These are phyloP conservation scores for Penicillium sp. DNA, from an alignment of 2,329 filamentous ascomycete species.

Conservation along the genomic window DNA sequence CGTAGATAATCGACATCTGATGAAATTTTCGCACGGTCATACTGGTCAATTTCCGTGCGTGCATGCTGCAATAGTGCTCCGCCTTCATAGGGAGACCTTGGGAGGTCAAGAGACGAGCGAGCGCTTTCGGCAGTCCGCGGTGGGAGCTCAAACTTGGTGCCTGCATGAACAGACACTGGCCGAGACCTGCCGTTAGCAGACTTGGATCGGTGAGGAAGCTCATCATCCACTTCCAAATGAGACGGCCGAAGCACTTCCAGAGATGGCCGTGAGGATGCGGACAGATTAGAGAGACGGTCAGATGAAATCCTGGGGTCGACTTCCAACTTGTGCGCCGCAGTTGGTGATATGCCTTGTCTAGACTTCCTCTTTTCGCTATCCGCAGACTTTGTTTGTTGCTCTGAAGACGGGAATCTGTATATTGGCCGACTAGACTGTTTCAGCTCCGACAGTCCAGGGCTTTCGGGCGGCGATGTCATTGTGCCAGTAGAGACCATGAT, in stretches of 20 bases:
- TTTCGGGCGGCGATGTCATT: slow-evolving; percentile 68
- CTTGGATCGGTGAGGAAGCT: slow-evolving; percentile 62
- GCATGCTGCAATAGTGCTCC: slow-evolving; percentile 40
- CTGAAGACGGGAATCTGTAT: slow-evolving; percentile 58
- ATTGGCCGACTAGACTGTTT: slow-evolving; percentile 49
- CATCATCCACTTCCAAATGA: slow-evolving; percentile 61
- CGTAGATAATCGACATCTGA: slow-evolving; percentile 85
- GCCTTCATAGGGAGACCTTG: slow-evolving; percentile 41
- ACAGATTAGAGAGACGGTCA: slow-evolving; percentile 58
- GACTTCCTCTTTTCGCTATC: slow-evolving; percentile 31
- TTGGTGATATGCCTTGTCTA: slow-evolving; percentile 38
- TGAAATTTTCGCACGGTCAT: slow-evolving; percentile 63
- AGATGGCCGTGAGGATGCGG: slow-evolving; percentile 67
- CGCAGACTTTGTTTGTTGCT: slow-evolving; percentile 49
- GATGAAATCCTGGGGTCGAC: slow-evolving; percentile 57
- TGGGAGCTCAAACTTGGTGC: slow-evolving; percentile 76
- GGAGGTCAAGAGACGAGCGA: slow-evolving; percentile 44
- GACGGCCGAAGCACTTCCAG: slow-evolving; percentile 72
- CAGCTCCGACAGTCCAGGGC: slow-evolving; percentile 40
- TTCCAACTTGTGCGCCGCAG: slow-evolving; percentile 45
- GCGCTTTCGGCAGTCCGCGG: slow-evolving; percentile 75
- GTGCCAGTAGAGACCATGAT: slow-evolving; percentile 74
- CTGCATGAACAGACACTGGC: slow-evolving; percentile 81
- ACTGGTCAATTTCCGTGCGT: slow-evolving; percentile 41
- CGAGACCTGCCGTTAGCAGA: slow-evolving; percentile 71